Conservation (phyloP, 495 filamentous ascomycete genomes). For the Annulohypoxylon stygium region DNA sequence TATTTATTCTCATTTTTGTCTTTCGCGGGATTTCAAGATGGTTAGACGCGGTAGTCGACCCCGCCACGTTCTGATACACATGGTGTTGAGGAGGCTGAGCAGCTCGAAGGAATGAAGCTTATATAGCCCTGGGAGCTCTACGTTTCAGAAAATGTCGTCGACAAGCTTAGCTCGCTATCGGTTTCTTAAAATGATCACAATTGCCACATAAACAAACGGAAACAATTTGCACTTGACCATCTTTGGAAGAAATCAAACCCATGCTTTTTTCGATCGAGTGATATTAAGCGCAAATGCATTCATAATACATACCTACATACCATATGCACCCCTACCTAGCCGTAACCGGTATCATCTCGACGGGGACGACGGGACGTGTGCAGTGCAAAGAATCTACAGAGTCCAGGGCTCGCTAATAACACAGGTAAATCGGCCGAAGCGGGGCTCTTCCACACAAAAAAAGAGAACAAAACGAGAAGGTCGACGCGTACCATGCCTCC, state of each 20-base stretch:
- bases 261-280: not conserved
- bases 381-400: not conserved
- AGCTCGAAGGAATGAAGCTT: conserved; percentile 36
- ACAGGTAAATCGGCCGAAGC: conserved; percentile 8
- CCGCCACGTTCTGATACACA: conserved; percentile 39
- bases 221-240: not conserved
- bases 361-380: conserved; percentile 1
- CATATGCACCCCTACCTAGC: conserved; percentile 5
- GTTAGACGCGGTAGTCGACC: conserved; percentile 37
- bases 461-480: conserved; percentile 12
- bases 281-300: not conserved
- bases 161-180: conserved; percentile 32
- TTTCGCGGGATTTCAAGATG: conserved; percentile 12
- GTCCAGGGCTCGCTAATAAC: conserved; percentile 1
- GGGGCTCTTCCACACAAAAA: conserved; percentile 4
- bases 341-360: conserved; percentile 4
- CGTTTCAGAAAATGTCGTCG: conserved; percentile 36
- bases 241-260: not conserved
- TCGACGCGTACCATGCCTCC: conserved; percentile 10
- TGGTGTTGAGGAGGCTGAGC: conserved; percentile 38
- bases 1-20: conserved; percentile 3
- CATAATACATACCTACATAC: not conserved
- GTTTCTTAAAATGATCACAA: conserved; percentile 30
- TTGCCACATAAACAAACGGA: not conserved
- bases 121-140: conserved; percentile 16